Evolutionary conservation across 192 early-diverging fungal genomes (phyloP).

Genomic region (Rhizoclosmatium globosum): DNA sequence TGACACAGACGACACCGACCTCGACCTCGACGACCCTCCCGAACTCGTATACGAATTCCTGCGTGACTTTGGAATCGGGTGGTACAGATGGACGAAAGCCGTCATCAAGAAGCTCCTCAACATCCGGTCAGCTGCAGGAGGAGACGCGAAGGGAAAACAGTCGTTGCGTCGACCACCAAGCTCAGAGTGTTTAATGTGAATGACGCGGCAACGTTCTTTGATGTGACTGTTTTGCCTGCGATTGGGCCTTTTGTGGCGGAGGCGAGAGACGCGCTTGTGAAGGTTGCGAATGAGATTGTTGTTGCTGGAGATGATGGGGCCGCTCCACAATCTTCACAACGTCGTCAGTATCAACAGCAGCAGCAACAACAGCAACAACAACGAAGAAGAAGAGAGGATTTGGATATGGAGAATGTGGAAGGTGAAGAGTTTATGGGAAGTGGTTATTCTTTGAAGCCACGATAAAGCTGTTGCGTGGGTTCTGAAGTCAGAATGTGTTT

Average conservation of each 20-base stretch:
- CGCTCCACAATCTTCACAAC: background rate
- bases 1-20: background rate
- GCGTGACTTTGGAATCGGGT: constrained; percentile 25
- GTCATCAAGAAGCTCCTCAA: constrained; percentile 16
- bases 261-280: constrained; percentile 18
- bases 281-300: constrained; percentile 15
- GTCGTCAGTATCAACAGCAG: background rate
- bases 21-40: no score
- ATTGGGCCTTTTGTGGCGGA: constrained; percentile 33
- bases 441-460: no score
- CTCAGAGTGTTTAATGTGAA: background rate
- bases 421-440: no score
- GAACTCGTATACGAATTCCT: constrained; percentile 27
- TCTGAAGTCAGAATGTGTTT: no score
- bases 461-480: no score
- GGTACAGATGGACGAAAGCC: constrained; percentile 27
- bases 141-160: background rate
- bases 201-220: constrained; percentile 24
- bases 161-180: background rate
- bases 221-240: constrained; percentile 18
- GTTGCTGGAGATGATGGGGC: background rate
- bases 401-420: no score
- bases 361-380: no score
- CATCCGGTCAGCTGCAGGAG: background rate
- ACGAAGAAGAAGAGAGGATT: no score